Evolutionary conservation across 176 grass and related monocot species (phyloP).

Genomic region (Musa beccarii): DNA sequence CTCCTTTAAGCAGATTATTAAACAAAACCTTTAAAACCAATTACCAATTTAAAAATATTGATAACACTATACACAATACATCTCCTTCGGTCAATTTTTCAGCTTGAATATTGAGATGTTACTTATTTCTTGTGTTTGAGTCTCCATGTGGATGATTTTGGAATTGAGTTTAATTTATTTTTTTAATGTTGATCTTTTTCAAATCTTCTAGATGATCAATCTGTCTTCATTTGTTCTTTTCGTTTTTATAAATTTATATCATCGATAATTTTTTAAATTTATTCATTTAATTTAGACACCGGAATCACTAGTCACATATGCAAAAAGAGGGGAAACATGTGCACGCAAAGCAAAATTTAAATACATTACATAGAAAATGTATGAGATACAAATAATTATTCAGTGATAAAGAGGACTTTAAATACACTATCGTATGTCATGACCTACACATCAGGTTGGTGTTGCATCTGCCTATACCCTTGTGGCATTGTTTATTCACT

Average conservation of each 20-base stretch:
- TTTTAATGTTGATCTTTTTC: no score
- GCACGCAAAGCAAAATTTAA: background rate
- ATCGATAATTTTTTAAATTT: background rate
- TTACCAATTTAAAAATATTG: background rate
- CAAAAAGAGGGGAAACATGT: background rate
- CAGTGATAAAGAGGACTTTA: no score
- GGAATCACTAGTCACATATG: background rate
- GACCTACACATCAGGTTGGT: no score
- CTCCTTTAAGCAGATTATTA: background rate
- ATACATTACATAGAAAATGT: no score
- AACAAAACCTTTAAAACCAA: background rate
- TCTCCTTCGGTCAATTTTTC: background rate
- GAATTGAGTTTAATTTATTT: background rate
- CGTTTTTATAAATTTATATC: no score
- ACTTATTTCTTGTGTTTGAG: background rate
- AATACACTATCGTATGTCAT: no score
- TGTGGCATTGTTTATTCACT: background rate
- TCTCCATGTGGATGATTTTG: background rate
- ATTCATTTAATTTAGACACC: background rate
- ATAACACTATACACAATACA: background rate
- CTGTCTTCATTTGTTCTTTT: no score
- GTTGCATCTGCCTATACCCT: no score
- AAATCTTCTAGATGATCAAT: no score
- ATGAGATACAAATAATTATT: no score
- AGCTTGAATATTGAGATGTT: background rate